Evolutionary conservation across 2,329 filamentous ascomycete species (phyloP).

Genomic region (Xylaria multiplex): DNA sequence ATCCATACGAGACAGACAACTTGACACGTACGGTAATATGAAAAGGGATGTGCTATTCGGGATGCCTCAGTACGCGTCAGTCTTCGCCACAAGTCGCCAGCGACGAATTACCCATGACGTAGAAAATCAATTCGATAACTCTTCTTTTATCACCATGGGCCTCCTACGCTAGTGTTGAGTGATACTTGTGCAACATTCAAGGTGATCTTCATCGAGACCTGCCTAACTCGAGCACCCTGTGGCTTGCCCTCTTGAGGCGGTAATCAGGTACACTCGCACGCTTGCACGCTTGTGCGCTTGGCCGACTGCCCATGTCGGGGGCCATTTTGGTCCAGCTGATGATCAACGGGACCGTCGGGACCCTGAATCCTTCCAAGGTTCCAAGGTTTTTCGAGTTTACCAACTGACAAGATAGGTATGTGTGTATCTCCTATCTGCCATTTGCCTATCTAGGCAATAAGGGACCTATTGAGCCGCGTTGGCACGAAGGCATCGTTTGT

Average conservation of each 20-base stretch:
- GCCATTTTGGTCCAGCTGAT: constrained; percentile 24
- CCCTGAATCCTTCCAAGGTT: constrained; percentile 22
- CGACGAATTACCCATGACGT: neutral
- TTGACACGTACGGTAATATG: too few relatives aligned
- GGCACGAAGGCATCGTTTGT: constrained; percentile 4
- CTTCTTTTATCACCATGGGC: too few relatives aligned
- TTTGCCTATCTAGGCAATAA: constrained; percentile 19
- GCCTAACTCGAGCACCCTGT: neutral
- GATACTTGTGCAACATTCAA: constrained; percentile 6
- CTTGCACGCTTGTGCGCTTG: neutral
- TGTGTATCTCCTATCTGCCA: neutral
- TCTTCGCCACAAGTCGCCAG: constrained; percentile 15
- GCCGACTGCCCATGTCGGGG: neutral
- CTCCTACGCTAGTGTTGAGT: constrained; percentile 2
- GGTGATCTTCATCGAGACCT: neutral
- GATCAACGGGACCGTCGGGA: constrained; percentile 12
- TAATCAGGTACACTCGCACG: constrained; percentile 13
- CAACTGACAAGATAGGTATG: neutral
- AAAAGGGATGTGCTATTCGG: neutral
- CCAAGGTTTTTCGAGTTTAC: neutral
- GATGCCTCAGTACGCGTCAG: constrained; percentile 24
- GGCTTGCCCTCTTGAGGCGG: constrained; percentile 16
- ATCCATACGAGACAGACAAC: too few relatives aligned
- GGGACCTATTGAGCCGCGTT: constrained; percentile 15
- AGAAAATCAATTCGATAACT: constrained; percentile 5